phyloP scores from a whole-genome alignment of 768 basidiomycete species.

The Calvatia gigantea region DNA sequence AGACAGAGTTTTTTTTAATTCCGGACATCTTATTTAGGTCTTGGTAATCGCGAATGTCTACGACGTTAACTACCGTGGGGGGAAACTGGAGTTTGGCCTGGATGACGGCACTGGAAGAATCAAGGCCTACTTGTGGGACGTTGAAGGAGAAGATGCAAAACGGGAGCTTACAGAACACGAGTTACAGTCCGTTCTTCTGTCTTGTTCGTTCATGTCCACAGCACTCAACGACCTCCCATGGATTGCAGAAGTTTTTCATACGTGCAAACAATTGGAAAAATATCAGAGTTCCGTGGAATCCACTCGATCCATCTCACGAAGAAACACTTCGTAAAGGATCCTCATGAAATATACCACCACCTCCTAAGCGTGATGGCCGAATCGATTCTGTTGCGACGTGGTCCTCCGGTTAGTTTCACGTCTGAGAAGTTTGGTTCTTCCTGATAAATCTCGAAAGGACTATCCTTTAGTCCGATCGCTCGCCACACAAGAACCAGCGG shows the following conservation, averaged over 20 bases:
- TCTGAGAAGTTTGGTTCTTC: not conserved
- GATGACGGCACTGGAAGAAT: slow-evolving; percentile 15
- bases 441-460: not conserved
- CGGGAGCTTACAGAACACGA: not conserved
- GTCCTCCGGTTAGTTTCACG: slow-evolving; percentile 18
- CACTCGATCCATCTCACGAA: slow-evolving; percentile 19
- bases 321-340: slow-evolving; percentile 16
- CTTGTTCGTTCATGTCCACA: not conserved
- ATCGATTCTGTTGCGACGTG: slow-evolving; percentile 16
- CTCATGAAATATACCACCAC: slow-evolving; percentile 28
- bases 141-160: slow-evolving; percentile 2
- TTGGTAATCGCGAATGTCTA: slow-evolving; percentile 13
- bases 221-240: not conserved
- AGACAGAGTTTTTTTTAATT: not conserved
- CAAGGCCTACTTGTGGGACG: slow-evolving; percentile 8
- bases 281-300: slow-evolving; percentile 18
- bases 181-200: not conserved
- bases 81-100: slow-evolving; percentile 5
- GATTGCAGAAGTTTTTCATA: slow-evolving; percentile 13
- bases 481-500: not conserved
- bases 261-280: slow-evolving; percentile 19
- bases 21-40: not conserved
- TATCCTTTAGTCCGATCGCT: not conserved
- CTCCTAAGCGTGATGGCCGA: slow-evolving; percentile 19
- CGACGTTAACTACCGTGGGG: not conserved